Evolutionary conservation across 257 asterid genomes (phyloP), one percentile per base, ranked within the genome.

Genomic region (Ballota nigra): DNA sequence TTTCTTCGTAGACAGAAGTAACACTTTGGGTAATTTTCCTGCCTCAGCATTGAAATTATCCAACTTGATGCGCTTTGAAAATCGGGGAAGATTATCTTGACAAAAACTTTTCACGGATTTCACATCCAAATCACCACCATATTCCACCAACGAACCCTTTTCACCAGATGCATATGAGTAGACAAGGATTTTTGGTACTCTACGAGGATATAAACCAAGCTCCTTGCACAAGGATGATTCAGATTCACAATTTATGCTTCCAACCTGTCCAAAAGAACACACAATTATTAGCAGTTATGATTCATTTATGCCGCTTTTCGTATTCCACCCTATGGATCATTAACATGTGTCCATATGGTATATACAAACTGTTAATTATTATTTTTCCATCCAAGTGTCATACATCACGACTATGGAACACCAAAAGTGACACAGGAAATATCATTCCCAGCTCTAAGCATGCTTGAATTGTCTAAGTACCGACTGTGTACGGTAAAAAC

Each of bases 1-100:
- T 74, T 84, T 88, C 89, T 95, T 95, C n/a, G 95, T 78, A 4
- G 99, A 91, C 66, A 95, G 83, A 72, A 95, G 96, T 79, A 92
- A 66, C 64, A 95, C 95, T 82, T 78, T 89, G 51, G 97, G 99
- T 63, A 86, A 74, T 28, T 52, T 82, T 67, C 86, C 89, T 19
- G 70, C 72, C 73, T 68, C 86, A 56, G 81, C 69, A 70, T 88
- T 78, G 55, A 86, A 74, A 45, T 66, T 77, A 49, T 63, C 83
- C 83, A 92, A 70, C 71, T 78, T 78, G 81, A 88, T 69, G n/a
- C 97, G 89, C 76, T 86, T 92, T 6, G 97, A 95, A 74, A 92
- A 82, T 79, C 88, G 86, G n/a, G 99, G 99, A 4, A 95, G 75
- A 76, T 88, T 79, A 9, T 84, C 92, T 66, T 83, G 90, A 79